phyloP scores from a whole-genome alignment of 2,329 filamentous ascomycete genomes.

The Calonectria pseudoreteaudii region DNA sequence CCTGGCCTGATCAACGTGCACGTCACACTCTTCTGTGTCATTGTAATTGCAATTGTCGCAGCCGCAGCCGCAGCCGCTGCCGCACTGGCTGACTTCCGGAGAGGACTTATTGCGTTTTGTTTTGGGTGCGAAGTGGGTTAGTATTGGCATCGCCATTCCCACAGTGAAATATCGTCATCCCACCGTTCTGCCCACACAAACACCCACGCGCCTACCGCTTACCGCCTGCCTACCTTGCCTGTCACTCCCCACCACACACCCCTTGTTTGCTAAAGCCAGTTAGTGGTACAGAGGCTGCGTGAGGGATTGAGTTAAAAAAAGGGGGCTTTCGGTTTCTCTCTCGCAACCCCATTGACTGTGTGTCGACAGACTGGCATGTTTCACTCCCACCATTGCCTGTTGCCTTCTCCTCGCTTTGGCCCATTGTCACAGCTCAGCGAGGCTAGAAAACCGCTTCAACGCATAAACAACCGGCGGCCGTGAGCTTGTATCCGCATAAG shows the following conservation, averaged over 20 bases:
- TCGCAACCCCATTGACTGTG: neutral
- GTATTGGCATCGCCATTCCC: constrained; percentile 26
- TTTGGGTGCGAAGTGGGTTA: constrained; percentile 5
- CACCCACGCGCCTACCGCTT: constrained; percentile 28
- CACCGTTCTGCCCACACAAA: constrained; percentile 25
- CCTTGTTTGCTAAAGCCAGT: neutral
- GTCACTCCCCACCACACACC: neutral
- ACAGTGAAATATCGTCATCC: constrained; percentile 36
- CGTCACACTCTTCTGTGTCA: constrained; percentile 6
- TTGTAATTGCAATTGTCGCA: neutral
- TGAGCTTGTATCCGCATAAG: neutral
- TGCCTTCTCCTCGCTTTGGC: neutral
- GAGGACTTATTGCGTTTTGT: neutral
- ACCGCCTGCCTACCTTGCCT: constrained; percentile 2
- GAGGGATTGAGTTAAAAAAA: neutral
- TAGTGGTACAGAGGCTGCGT: neutral
- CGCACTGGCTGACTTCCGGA: neutral
- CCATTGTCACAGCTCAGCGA: neutral
- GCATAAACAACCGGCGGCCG: neutral
- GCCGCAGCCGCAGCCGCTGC: neutral
- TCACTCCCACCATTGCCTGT: neutral
- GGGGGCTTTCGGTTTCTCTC: neutral
- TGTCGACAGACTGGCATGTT: constrained; percentile 2
- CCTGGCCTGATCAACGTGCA: constrained; percentile 13
- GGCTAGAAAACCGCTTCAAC: neutral